Evolutionary conservation across 345 rosid species (phyloP).

Genomic region (Nephelium lappaceum): DNA sequence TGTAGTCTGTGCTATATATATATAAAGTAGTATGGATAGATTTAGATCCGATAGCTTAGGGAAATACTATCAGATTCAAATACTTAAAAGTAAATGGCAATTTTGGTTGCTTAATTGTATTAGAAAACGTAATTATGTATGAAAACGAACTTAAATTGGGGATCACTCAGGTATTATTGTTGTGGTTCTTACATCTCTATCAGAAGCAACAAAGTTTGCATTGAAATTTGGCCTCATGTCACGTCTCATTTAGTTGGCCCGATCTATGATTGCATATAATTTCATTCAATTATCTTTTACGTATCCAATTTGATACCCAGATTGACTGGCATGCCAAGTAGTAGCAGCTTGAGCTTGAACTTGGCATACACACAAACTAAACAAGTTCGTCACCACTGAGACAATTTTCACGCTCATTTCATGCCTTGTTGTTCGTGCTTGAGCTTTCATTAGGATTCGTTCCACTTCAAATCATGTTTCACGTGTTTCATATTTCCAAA

Average conservation of each 20-base stretch:
- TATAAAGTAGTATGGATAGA: too few species aligned
- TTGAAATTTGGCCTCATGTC: slow-evolving; percentile 10
- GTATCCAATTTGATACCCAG: not conserved
- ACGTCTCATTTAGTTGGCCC: not conserved
- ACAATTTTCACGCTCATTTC: too few species aligned
- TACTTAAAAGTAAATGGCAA: too few species aligned
- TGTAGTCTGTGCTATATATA: too few species aligned
- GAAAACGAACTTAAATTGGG: not conserved
- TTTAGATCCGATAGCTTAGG: not conserved
- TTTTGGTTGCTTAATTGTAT: not conserved
- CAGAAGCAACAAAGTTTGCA: not conserved
- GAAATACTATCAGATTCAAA: not conserved
- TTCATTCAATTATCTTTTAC: not conserved
- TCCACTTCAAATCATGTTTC: too few species aligned
- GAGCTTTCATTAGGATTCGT: too few species aligned
- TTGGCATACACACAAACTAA: too few species aligned
- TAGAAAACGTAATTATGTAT: not conserved
- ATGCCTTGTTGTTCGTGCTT: too few species aligned
- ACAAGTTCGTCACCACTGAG: too few species aligned
- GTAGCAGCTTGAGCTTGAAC: too few species aligned
- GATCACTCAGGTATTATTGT: not conserved
- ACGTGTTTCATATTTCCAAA: too few species aligned
- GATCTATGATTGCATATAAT: not conserved
- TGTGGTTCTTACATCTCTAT: slow-evolving; percentile 3
- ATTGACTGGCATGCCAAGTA: too few species aligned